A percentile compares a stretch with the other conserved stretches of the same genome.
Conservation (phyloP, 129 eudicot species). For the Flaveria sonorensis region DNA sequence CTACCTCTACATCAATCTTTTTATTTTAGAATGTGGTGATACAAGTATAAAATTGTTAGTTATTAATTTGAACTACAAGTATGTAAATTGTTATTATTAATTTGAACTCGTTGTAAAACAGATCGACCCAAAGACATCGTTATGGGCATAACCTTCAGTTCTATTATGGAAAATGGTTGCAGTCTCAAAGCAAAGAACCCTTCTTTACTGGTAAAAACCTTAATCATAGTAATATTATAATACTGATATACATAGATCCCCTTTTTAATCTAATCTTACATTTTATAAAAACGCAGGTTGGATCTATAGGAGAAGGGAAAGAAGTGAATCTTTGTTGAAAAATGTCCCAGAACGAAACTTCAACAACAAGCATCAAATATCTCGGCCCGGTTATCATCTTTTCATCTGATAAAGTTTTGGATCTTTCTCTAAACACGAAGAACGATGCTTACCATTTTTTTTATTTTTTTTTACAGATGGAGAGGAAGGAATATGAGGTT, state of each 20-base stretch:
- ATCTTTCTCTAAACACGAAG: background rate
- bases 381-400: conserved; percentile 87
- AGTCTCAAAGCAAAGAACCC: conserved; percentile 87
- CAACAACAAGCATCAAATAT: conserved; percentile 97
- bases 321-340: conserved; percentile 80
- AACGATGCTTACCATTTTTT: background rate
- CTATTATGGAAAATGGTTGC: conserved; percentile 79
- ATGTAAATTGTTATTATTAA: no score
- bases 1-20: conserved; percentile 1
- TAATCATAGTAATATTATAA: background rate
- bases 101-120: conserved; percentile 31
- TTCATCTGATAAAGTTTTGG: background rate
- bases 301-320: conserved; percentile 97
- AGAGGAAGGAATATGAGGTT: conserved; percentile 83
- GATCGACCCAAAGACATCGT: conserved; percentile 99
- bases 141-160: conserved; percentile 95
- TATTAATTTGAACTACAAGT: no score
- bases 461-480: conserved; percentile 54
- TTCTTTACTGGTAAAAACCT: conserved; percentile 84
- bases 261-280: background rate
- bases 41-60: background rate
- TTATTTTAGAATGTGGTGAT: background rate
- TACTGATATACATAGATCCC: background rate
- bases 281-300: conserved; percentile 53
- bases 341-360: conserved; percentile 80